These are phyloP conservation scores for Berberis thunbergii DNA, from an alignment of 164 flowering plant species.

Conservation along the genomic window DNA sequence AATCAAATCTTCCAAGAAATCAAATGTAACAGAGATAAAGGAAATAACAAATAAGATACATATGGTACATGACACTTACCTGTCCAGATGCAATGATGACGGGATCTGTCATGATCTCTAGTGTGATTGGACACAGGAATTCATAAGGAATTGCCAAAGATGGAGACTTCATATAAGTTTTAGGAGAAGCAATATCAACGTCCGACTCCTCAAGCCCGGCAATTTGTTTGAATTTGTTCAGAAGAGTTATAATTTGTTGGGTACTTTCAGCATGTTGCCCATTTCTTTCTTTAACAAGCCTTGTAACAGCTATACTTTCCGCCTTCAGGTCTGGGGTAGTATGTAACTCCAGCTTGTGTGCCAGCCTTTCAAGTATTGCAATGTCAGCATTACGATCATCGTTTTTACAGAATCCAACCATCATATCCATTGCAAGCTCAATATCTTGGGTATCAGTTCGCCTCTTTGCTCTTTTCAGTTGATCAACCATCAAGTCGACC, in stretches of 20 bases:
- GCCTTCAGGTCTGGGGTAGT: slow-evolving; percentile 38
- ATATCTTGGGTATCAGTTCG: slow-evolving; percentile 74
- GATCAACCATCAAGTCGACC: slow-evolving; percentile 51
- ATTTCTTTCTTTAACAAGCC: slow-evolving; percentile 38
- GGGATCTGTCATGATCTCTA: slow-evolving; percentile 78
- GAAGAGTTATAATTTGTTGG: slow-evolving; percentile 44
- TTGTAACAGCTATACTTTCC: slow-evolving; percentile 50
- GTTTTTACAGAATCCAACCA: slow-evolving; percentile 53
- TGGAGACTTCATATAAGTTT: slow-evolving; percentile 25
- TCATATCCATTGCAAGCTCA: slow-evolving; percentile 85
- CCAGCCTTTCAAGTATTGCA: slow-evolving; percentile 68
- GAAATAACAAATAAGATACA: neutral
- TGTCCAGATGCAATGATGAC: slow-evolving; percentile 74
- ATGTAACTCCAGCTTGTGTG: slow-evolving; percentile 52
- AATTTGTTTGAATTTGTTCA: slow-evolving; percentile 44
- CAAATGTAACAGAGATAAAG: neutral
- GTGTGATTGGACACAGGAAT: slow-evolving; percentile 67
- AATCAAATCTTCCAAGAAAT: too few relatives aligned
- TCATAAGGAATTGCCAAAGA: slow-evolving; percentile 54
- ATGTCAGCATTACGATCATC: slow-evolving; percentile 60
- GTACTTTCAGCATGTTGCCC: slow-evolving; percentile 33
- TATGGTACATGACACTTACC: slow-evolving; percentile 21
- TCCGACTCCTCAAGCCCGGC: slow-evolving; percentile 45
- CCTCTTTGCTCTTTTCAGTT: slow-evolving; percentile 57
- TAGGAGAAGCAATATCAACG: slow-evolving; percentile 29